Base-by-base conservation (phyloP, 192 early-diverging fungal species). In the Umbelopsis sp. region DNA sequence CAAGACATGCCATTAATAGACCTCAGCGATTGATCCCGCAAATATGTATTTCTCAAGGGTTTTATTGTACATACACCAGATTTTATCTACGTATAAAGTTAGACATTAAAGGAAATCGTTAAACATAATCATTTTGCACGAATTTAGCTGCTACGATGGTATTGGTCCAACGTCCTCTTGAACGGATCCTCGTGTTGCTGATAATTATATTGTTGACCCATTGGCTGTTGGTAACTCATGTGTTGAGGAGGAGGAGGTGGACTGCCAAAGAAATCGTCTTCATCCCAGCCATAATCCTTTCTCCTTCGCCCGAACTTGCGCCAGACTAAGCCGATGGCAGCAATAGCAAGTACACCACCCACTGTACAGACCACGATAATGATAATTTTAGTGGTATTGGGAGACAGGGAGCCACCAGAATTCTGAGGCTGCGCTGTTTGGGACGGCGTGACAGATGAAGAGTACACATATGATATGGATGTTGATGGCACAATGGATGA, bases 1-100 rank as follows among this genome's bases (percentile, higher is more conserved):
- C 55, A 15, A 5, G 55, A 61, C 33, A 61, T 61, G 55, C 55
- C 55, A 1, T 30, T 61, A 16, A 61, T 61, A 61, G 55, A 61
- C 55, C 33, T 61, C 27, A 61, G 55, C 30, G 55, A 61, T 61
- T 61, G 55, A 35, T 61, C 2, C 13, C 2, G 23, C 30, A 4
- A 12, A 12, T 52, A 25, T 52, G 50, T 52, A 25, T 52, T 21
- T 8, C 2, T 52, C 12, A 12, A 25, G 25, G 22, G 4, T 61
- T 61, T 7, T 33, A 61, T 61, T 61, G 55, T 61, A 61, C 55
- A 61, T 61, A 61, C 12, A 12, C 4, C 55, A 30, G 18, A 58
- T 58, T 30, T 35, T 0, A 61, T 11, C 11, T 8, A 61, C 12
- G 2, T 61, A 52, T 4, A 37, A 30, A 61, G 16, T 61, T 33